Evolutionary conservation across 176 grass and related monocot genomes (phyloP).

Genomic region (bread wheat (Triticum aestivum)): DNA sequence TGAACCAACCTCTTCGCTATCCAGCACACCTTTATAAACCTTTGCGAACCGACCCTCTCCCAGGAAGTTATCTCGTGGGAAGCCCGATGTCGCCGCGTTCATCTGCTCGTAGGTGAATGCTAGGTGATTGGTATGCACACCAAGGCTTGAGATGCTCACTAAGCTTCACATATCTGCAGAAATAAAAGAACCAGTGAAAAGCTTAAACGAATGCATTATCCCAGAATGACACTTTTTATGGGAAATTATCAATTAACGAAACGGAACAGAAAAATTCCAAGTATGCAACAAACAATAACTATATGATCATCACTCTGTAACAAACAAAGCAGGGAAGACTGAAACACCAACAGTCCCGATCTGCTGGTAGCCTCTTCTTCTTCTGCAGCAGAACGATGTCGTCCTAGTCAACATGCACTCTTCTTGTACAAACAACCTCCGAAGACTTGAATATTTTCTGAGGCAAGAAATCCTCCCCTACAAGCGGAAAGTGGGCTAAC

Average conservation of each 20-base stretch:
- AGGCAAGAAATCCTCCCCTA: no score
- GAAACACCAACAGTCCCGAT: no score
- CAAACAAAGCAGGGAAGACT: no score
- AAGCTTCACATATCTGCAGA: constrained; percentile 1
- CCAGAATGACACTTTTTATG: no score
- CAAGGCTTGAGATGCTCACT: no score
- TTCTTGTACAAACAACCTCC: no score
- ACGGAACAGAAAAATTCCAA: constrained; percentile 2
- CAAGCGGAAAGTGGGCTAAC: no score
- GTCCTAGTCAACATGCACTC: no score
- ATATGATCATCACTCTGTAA: no score
- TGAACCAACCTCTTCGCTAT: constrained; percentile 33
- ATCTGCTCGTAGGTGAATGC: constrained; percentile 11
- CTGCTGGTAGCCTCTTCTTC: no score
- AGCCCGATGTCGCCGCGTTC: constrained; percentile 31
- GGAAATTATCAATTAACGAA: background rate
- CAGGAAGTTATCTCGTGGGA: constrained; percentile 31
- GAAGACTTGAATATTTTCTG: no score
- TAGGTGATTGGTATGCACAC: background rate
- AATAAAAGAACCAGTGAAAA: constrained; percentile 11
- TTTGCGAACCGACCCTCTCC: constrained; percentile 52
- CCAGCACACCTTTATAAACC: constrained; percentile 48
- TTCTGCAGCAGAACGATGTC: no score
- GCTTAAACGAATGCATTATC: background rate
- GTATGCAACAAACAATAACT: background rate